These are phyloP conservation scores for Decorospora gaudefroyi DNA, from an alignment of 2,329 filamentous ascomycete species.

Conservation along the genomic window DNA sequence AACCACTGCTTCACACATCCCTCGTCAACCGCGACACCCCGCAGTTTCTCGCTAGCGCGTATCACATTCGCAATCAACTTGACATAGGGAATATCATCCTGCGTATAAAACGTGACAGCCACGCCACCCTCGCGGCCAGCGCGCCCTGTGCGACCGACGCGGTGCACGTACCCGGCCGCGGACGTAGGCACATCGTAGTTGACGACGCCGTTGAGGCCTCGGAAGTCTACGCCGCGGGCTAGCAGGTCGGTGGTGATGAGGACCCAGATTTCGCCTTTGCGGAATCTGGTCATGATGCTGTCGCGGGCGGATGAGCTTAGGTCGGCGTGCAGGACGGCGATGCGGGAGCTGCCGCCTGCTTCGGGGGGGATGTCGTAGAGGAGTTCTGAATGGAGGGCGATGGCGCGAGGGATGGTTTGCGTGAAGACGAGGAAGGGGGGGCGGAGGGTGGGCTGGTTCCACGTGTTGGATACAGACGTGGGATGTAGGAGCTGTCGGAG, in stretches of 20 bases:
- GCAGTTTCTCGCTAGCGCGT: constrained; percentile 74
- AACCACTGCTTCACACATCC: constrained; percentile 69
- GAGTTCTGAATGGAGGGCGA: constrained; percentile 84
- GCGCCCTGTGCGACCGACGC: constrained; percentile 86
- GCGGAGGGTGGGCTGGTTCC: constrained; percentile 60
- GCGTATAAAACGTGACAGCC: constrained; percentile 92
- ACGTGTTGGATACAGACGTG: constrained; percentile 57
- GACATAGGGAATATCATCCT: constrained; percentile 88
- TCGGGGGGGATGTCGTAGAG: constrained; percentile 91
- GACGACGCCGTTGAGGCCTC: constrained; percentile 91
- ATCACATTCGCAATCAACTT: constrained; percentile 95
- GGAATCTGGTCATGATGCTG: constrained; percentile 84
- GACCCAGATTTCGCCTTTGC: constrained; percentile 91
- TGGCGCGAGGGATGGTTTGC: constrained; percentile 89
- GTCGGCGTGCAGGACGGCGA: constrained; percentile 88
- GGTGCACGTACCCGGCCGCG: constrained; percentile 87
- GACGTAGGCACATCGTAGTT: constrained; percentile 98
- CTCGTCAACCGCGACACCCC: constrained; percentile 48
- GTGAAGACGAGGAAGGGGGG: constrained; percentile 95
- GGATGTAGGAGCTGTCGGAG: constrained; percentile 88
- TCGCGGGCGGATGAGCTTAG: constrained; percentile 76
- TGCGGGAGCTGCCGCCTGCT: constrained; percentile 80
- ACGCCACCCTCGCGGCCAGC: constrained; percentile 86
- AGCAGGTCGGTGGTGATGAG: constrained; percentile 94
- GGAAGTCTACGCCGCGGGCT: constrained; percentile 90